Evolutionary conservation across 164 flowering plant species (phyloP), one percentile per base, ranked within the genome.

Genomic region (Magnolia sinica): DNA sequence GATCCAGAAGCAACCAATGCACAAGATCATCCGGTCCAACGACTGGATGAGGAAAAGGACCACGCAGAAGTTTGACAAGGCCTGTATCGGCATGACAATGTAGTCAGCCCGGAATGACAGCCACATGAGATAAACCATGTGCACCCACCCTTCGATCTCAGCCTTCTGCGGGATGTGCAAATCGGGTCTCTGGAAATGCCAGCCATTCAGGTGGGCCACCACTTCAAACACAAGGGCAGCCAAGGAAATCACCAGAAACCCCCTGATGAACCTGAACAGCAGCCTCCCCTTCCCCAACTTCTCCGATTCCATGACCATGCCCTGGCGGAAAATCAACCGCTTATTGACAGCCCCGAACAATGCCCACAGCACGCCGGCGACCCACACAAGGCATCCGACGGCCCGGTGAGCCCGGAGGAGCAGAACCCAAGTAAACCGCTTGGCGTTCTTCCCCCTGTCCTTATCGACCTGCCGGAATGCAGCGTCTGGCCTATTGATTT

Each of bases 1-100:
- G 74, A 94, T 91, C 93, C 95, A 94, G 1, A 92, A 87, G 76
- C 97, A 92, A 10, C 97, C 98, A 24, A 94, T 73, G 75, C 89
- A 87, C 55, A 92, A 86, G 6, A 92, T 52, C 84, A 90, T 66
- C 68, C 97, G 85, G 73, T 94, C 98, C 50, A 81, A 72, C 16
- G 94, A 90, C 81, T 94, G 98, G 68, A 94, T 88, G 14, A 94
- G 73, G 84, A 94, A 94, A 29, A 94, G 85, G 24, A 78, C 87
- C 66, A 94, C 87, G 76, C 98, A 94, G 73, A 91, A 88, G 7
- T 70, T 85, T 1, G 97, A 85, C 71, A 94, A 84, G 50, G 85
- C 81, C 74, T 85, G 90, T 71, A 94, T 85, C 19, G 74, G 77
- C 0, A 97, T 93, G 1, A 95, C 97, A 78, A 94, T 82, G 82